These are phyloP conservation scores for Debaryomyces robertsiae DNA, from an alignment of 1,139 yeast genomes.

Conservation along the genomic window DNA sequence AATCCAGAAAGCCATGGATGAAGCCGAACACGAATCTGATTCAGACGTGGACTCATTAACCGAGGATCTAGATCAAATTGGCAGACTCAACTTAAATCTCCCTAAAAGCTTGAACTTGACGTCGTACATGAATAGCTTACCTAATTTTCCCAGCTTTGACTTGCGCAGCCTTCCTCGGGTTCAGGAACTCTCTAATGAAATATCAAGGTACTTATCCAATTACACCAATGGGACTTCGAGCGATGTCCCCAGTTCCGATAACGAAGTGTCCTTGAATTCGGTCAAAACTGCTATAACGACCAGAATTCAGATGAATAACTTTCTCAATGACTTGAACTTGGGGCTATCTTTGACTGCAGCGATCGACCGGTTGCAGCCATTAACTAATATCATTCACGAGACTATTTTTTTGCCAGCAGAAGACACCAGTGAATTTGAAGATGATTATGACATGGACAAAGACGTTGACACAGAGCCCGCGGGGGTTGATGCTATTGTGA, in stretches of 20 bases:
- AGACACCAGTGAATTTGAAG: conserved; percentile 36
- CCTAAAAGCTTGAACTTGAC: conserved; percentile 15
- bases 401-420: conserved; percentile 54
- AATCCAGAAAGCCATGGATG: neutral
- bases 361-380: conserved; percentile 57
- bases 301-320: conserved; percentile 50
- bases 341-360: conserved; percentile 58
- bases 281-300: conserved; percentile 43
- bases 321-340: conserved; percentile 51
- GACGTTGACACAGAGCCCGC: conserved; percentile 51
- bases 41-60: conserved; percentile 40
- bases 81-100: conserved; percentile 33
- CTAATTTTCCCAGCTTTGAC: conserved; percentile 28
- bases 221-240: conserved; percentile 21
- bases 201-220: conserved; percentile 31
- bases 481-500: conserved; percentile 54
- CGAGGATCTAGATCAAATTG: conserved; percentile 49
- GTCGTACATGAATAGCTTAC: conserved; percentile 20
- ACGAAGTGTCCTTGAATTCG: conserved; percentile 23
- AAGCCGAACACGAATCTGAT: conserved; percentile 16
- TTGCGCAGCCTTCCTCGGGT: conserved; percentile 19
- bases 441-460: conserved; percentile 18
- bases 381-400: conserved; percentile 53
- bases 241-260: conserved; percentile 11
- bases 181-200: conserved; percentile 33